phyloP scores from a whole-genome alignment of 805 yeast species.

The Metschnikowia cerradonensis region DNA sequence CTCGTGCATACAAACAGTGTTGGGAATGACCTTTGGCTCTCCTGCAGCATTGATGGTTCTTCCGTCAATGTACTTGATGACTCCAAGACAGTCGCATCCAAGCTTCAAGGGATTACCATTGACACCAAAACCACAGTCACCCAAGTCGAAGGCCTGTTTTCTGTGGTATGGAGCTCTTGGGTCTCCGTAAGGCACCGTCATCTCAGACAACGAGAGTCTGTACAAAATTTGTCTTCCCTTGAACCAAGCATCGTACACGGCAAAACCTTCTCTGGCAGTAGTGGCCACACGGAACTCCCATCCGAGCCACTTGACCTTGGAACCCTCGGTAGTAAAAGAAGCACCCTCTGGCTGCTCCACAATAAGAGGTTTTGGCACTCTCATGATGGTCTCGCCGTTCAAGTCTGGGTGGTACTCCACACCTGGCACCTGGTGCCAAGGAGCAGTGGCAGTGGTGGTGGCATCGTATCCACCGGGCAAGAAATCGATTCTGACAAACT shows the following conservation, averaged over 20 bases:
- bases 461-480: slow-evolving; percentile 71
- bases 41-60: slow-evolving; percentile 54
- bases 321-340: slow-evolving; percentile 56
- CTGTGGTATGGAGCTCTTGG: slow-evolving; percentile 80
- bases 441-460: slow-evolving; percentile 50
- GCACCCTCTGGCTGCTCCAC: slow-evolving; percentile 78
- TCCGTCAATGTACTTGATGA: slow-evolving; percentile 69
- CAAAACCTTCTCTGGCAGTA: slow-evolving; percentile 76
- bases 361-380: slow-evolving; percentile 67
- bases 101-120: slow-evolving; percentile 62
- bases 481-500: slow-evolving; percentile 68
- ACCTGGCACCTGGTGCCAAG: slow-evolving; percentile 57
- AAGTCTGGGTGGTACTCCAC: slow-evolving; percentile 75
- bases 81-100: slow-evolving; percentile 83
- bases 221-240: slow-evolving; percentile 74
- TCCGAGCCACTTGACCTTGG: slow-evolving; percentile 72
- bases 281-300: slow-evolving; percentile 75
- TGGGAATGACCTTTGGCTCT: slow-evolving; percentile 58
- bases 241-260: slow-evolving; percentile 65
- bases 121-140: slow-evolving; percentile 80
- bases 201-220: slow-evolving; percentile 70
- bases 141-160: slow-evolving; percentile 83
- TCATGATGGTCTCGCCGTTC: slow-evolving; percentile 45
- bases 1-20: slow-evolving; percentile 77
- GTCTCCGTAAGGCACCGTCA: slow-evolving; percentile 88